Percentiles rank a stretch among this genome's conserved stretches.
phyloP scores from a whole-genome alignment of 768 basidiomycete genomes.

The Amylocystis lapponica region DNA sequence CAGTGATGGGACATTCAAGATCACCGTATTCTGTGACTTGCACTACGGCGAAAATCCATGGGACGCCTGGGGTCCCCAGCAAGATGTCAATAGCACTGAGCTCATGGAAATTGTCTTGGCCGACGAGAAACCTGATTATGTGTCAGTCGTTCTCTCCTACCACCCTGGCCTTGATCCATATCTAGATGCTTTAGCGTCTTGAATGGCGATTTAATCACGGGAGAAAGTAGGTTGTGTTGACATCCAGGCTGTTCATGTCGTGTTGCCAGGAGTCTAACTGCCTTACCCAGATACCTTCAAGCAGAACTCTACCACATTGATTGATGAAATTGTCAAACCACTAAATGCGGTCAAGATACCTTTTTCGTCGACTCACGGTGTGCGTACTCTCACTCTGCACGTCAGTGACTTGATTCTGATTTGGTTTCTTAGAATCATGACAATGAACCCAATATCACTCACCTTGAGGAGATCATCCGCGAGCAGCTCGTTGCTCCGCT shows the following conservation, averaged over 20 bases:
- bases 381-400: conserved; percentile 26
- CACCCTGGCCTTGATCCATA: no score
- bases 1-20: conserved; percentile 57
- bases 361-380: conserved; percentile 66
- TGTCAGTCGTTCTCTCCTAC: no score
- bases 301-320: conserved; percentile 60
- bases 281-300: conserved; percentile 43
- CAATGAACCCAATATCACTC: conserved; percentile 68
- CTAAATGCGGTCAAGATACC: conserved; percentile 52
- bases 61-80: conserved; percentile 60
- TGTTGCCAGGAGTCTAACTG: background rate
- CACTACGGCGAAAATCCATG: conserved; percentile 76
- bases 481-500: conserved; percentile 49
- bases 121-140: conserved; percentile 63
- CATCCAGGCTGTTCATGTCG: background rate
- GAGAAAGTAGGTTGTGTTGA: conserved; percentile 43
- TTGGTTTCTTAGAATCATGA: conserved; percentile 56
- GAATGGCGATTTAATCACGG: conserved; percentile 72
- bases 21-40: conserved; percentile 70
- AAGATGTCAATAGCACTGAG: conserved; percentile 56
- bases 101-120: conserved; percentile 53
- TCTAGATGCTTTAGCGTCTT: conserved; percentile 48
- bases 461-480: conserved; percentile 57
- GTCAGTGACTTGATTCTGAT: background rate
- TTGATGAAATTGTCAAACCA: conserved; percentile 60